A percentile compares a stretch with the other conserved stretches of the same genome.
Conservation (phyloP, 2,329 filamentous ascomycete genomes). For the Hypoxylon sp. region DNA sequence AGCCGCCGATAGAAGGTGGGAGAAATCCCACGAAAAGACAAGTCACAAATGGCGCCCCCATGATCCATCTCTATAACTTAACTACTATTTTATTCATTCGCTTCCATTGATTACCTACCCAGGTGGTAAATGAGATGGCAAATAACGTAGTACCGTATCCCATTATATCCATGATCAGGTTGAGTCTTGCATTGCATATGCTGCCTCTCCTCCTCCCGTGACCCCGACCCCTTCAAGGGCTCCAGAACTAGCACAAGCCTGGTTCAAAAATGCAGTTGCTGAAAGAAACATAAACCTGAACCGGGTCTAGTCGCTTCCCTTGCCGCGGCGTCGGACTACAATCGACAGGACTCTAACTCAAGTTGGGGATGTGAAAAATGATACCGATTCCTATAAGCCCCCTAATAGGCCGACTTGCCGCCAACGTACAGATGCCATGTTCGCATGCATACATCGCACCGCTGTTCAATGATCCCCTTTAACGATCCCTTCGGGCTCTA, state of each 20-base stretch:
- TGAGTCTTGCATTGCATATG: conserved; percentile 1
- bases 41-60: conserved; percentile 3
- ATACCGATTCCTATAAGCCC: conserved; percentile 7
- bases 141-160: conserved; percentile 2
- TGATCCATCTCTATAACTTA: background rate
- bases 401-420: conserved; percentile 18
- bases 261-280: conserved; percentile 4
- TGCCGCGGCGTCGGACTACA: conserved; percentile 25
- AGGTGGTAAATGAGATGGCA: background rate
- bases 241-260: background rate
- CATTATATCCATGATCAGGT: conserved; percentile 1
- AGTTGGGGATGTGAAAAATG: conserved; percentile 20
- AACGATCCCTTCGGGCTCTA: conserved; percentile 2
- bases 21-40: background rate
- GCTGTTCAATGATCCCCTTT: conserved; percentile 10
- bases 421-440: conserved; percentile 25
- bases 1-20: background rate
- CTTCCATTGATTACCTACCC: background rate
- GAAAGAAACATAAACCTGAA: conserved; percentile 11
- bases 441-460: conserved; percentile 19
- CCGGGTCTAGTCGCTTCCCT: background rate
- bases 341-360: background rate
- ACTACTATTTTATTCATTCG: conserved; percentile 4
- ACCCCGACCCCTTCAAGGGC: background rate
- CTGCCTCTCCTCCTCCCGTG: conserved; percentile 5